Evolutionary conservation across 1,139 yeast genomes (phyloP), one percentile per base, ranked within the genome.

Genomic region (Candida sp.): DNA sequence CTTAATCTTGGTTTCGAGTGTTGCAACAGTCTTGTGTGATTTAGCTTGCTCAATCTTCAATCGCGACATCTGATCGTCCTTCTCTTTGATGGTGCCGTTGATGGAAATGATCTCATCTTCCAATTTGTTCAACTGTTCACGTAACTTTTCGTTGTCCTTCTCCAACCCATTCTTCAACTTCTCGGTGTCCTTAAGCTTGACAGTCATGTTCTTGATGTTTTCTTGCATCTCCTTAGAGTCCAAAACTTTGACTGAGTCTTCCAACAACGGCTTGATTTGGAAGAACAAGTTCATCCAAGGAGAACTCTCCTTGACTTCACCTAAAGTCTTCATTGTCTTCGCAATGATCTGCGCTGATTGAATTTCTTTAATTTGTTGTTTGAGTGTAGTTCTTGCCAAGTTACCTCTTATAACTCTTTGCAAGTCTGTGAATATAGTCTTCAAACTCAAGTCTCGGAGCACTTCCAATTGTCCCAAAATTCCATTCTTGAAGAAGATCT

Each of bases 401-500:
- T 73, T 78, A 9, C 96, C 98, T 54, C 93, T 78, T 3, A 85
- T 74, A 4, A 79, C 60, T n/a, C 93, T 75, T 64, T 91, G 96
- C 51, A 96, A 79, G 8, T 70, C 72, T 0, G 88, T 80, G 42
- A 90, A 72, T 1, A 88, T 76, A 2, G 69, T 61, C 48, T 83
- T 79, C 43, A 94, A 73, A 53, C 83, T 79, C 33, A 77, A 72
- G 57, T 92, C 98, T 55, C 97, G 85, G 49, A 82, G 75, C 57
- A 85, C 86, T 68, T 96, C 99, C 32, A 96, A 75, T 51, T 85
- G 84, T 1, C 98, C 99, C 49, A 96, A 75, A 57, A 94, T 92
- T 49, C 99, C 99, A 61, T 97, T 96, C 58, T 96, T 86, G 78
- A 94, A 92, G 66, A 96, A 96, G 30, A 96, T 78, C 69, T 96